phyloP scores from a whole-genome alignment of 2,329 filamentous ascomycete genomes.

The Ophiobolus disseminans region DNA sequence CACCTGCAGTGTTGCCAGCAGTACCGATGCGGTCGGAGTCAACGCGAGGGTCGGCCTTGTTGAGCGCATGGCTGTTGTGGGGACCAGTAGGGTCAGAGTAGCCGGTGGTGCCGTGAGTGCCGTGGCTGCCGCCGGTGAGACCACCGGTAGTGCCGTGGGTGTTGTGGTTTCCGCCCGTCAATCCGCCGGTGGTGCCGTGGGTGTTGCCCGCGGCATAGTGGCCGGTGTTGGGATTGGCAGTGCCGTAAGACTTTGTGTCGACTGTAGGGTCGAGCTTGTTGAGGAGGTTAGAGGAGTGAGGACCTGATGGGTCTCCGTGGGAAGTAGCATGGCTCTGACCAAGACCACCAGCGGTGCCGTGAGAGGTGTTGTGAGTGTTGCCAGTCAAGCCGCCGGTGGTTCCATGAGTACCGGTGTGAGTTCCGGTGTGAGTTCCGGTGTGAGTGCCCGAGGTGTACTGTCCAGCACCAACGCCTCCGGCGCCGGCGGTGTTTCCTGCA shows the following conservation, averaged over 20 bases:
- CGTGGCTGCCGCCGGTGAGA: conserved; percentile 8
- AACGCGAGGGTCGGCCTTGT: conserved; percentile 28
- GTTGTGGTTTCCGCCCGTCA: conserved; percentile 11
- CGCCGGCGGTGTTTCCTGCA: conserved; percentile 35
- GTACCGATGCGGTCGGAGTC: conserved; percentile 17
- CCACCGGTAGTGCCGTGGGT: conserved; percentile 12
- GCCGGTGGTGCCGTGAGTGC: conserved; percentile 4
- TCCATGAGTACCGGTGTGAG: conserved; percentile 7
- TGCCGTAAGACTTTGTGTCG: conserved; percentile 29
- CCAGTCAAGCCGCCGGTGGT: conserved; percentile 7
- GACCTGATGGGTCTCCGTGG: conserved; percentile 27
- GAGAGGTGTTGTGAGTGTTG: conserved; percentile 5
- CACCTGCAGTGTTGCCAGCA: conserved; percentile 35
- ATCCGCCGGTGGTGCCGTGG: conserved; percentile 15
- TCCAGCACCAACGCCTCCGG: conserved; percentile 23
- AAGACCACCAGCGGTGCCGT: no score
- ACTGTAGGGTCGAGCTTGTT: conserved; percentile 34
- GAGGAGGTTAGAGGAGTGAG: conserved; percentile 20
- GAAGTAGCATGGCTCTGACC: no score
- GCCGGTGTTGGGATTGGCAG: no score
- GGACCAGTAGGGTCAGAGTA: conserved; percentile 36
- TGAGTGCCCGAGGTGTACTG: conserved; percentile 15
- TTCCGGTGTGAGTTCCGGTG: no score
- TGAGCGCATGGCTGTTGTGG: conserved; percentile 32
- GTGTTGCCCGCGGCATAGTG: no score